Percentiles rank a stretch among this genome's conserved stretches.
phyloP scores from a whole-genome alignment of 1,139 yeast species.

The Tardiomyces depauwii region DNA sequence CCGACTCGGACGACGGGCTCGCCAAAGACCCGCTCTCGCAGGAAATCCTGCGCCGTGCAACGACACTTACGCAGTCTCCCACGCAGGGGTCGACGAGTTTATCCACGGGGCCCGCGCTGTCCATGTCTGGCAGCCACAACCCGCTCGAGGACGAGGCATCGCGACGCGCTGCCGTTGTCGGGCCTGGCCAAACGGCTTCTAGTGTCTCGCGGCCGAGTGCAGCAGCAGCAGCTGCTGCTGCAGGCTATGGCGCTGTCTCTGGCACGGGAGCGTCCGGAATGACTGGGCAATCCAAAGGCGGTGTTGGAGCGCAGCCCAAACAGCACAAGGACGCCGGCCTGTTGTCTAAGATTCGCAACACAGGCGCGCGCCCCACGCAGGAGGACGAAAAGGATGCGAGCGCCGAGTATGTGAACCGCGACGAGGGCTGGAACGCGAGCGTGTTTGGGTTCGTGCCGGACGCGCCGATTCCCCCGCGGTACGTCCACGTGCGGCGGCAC shows the following conservation, averaged over 20 bases:
- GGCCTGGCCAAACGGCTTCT: too few relatives aligned
- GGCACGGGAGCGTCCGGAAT: too few relatives aligned
- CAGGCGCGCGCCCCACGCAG: background rate
- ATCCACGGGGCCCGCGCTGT: too few relatives aligned
- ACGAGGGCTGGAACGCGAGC: conserved; percentile 27
- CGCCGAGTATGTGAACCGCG: conserved; percentile 8
- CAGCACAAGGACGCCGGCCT: background rate
- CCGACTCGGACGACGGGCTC: background rate
- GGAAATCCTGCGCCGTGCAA: background rate
- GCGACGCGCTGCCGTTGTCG: too few relatives aligned
- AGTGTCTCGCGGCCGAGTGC: too few relatives aligned
- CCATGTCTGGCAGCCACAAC: too few relatives aligned
- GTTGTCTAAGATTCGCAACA: background rate
- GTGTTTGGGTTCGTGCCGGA: conserved; percentile 22
- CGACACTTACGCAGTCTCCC: too few relatives aligned
- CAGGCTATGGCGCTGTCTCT: background rate
- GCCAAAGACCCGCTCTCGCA: background rate
- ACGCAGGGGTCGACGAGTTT: too few relatives aligned
- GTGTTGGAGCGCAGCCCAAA: too few relatives aligned
- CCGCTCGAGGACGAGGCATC: too few relatives aligned
- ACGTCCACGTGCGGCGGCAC: conserved; percentile 27
- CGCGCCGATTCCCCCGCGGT: conserved; percentile 23
- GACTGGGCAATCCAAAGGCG: too few relatives aligned
- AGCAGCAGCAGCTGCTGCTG: too few relatives aligned
- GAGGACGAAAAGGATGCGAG: background rate